Evolutionary conservation across 2,329 filamentous ascomycete species (phyloP), one percentile per base, ranked within the genome.

Genomic region (Aspergillus puulaauensis): DNA sequence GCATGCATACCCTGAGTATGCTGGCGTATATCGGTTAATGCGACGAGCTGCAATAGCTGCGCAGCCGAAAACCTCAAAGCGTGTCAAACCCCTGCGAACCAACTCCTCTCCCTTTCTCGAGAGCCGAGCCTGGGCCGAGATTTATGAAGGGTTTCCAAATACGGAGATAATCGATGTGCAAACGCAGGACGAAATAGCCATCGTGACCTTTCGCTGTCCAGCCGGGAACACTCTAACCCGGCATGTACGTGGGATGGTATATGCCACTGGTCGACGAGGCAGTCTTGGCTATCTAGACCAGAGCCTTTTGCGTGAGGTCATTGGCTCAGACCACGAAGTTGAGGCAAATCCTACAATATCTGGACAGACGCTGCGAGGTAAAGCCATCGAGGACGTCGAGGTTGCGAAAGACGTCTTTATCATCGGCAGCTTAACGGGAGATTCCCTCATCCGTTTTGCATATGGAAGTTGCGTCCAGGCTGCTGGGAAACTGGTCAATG

Each of bases 1-100:
- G 47, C 79, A 82, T 45, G 84, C 83, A 31, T 87, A 87, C 64
- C 84, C 84, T 0, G 84, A 86, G 60, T 87, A 87, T 65, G 83
- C 84, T 1, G 78, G 80, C 8, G 76, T 87, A 1, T 86, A 87
- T 62, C 77, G 82, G 14, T 74, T 82, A 43, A 86, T 87, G 84
- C 86, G 85, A 68, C 74, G 80, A 8, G 80, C 82, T 17, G 74
- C 73, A 3, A 56, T 73, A 27, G 60, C 67, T 19, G 63, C 63
- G 35, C 50, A 60, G 27, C 23, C 63, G 4, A 46, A 41, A 5
- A 58, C 64, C 40, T 60, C 54, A 24, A 68, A 66, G 48, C 70
- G 66, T 9, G 41, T 33, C 9, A 69, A 68, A 47, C 56, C 56
- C 40, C 73, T 68, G 35, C 71, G 68, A 23, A 61, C 68, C 9